Percentiles rank a stretch among this genome's conserved stretches.
phyloP scores from a whole-genome alignment of 495 filamentous ascomycete genomes.

The Lasiosphaeria miniovina region DNA sequence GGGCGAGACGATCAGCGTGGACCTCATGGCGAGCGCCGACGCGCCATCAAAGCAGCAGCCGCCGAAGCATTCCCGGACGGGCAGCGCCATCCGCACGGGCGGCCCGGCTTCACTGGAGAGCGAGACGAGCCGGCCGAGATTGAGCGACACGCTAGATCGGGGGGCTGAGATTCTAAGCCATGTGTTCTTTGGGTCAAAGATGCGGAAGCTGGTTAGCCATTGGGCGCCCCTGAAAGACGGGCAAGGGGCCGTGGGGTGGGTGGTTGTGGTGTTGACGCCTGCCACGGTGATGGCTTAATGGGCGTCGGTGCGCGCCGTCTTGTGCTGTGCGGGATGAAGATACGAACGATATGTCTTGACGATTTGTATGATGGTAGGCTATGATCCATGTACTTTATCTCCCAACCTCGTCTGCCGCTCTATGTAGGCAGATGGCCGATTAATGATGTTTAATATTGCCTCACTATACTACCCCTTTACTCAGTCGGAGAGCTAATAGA shows the following conservation, averaged over 20 bases:
- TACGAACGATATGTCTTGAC: too few species aligned
- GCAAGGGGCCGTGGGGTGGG: constrained; percentile 41
- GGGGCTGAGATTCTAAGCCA: constrained; percentile 25
- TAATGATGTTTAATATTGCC: neutral
- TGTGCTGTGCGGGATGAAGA: neutral
- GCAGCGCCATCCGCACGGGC: constrained; percentile 6
- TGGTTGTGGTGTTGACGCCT: constrained; percentile 44
- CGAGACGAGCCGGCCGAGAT: constrained; percentile 5
- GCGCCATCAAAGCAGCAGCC: constrained; percentile 1
- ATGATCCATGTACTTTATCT: neutral
- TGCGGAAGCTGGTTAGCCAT: constrained; percentile 47
- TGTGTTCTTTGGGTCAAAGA: constrained; percentile 21
- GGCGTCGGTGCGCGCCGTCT: neutral
- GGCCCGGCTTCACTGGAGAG: neutral
- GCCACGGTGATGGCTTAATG: constrained; percentile 2
- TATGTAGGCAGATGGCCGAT: too few species aligned
- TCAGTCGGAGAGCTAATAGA: too few species aligned
- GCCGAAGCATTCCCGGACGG: constrained; percentile 12
- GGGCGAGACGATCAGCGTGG: constrained; percentile 41
- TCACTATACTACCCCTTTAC: neutral
- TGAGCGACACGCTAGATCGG: constrained; percentile 28
- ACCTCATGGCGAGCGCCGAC: constrained; percentile 27
- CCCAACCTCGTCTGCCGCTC: too few species aligned
- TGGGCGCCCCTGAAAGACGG: constrained; percentile 56
- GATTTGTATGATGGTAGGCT: neutral